Evolutionary conservation across 2,329 filamentous ascomycete genomes (phyloP), one percentile per base, ranked within the genome.

Genomic region (Amesomyces nigricolor): DNA sequence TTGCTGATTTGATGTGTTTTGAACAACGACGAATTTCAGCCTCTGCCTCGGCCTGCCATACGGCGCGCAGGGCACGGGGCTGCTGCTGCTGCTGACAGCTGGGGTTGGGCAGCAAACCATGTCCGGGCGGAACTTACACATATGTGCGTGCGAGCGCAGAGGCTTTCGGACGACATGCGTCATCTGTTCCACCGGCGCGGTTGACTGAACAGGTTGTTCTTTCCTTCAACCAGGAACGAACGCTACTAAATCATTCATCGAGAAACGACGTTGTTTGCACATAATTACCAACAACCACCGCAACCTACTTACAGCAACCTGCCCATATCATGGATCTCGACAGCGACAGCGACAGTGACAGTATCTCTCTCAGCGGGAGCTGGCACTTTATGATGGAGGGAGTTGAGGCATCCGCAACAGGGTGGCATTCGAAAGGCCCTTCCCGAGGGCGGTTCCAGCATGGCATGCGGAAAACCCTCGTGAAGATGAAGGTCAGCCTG

Each of bases 91-190:
- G 17, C 22, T 51, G 42, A 50, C n/a, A 22, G 43, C 57, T 46
- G 37, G 46, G 53, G 44, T 58, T 50, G 53, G 57, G 57, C 57
- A 57, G 11, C 49, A 54, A 59, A 47, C 42, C 22, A 17, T 4
- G 14, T 14, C 22, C n/a, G 17, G 17, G 32, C 32, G 11, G 17
- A 35, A 35, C 32, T 35, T 35, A 4, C 22, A 35, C 32, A 35
- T 35, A 35, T 13, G 11, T 35, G 32, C 30, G 46, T 29, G 22
- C 43, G 54, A 44, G 26, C 19, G 49, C 49, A 46, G 38, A 53
- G 52, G 29, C 47, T 16, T 26, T 26, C 22, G 5, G 35, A 49
- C 30, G 16, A 57, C 45, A 38, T 45, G 49, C 35, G 45, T 45
- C 45, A 30, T 45, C 45, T 32, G 19, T 10, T 19, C 6, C 37